These are phyloP conservation scores for Mrakiaceae sp. DNA, from an alignment of 1,284 basidiomycete genomes.

Conservation along the genomic window DNA sequence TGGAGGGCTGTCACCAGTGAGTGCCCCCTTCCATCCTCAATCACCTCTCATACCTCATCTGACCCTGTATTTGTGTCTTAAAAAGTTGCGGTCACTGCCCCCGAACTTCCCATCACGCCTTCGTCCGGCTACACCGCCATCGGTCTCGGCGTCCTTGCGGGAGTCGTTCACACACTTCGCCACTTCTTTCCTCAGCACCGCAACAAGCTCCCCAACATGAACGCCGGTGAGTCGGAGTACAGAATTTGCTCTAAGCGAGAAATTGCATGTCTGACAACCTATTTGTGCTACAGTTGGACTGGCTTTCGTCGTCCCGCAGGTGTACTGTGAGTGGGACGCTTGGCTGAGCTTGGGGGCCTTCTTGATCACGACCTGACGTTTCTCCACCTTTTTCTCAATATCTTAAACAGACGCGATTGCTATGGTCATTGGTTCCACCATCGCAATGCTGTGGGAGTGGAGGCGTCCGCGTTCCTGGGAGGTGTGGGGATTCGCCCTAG, in stretches of 20 bases:
- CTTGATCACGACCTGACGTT: background rate
- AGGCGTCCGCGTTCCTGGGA: constrained; percentile 41
- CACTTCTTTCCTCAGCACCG: constrained; percentile 11
- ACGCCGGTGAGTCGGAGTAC: constrained; percentile 33
- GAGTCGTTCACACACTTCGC: constrained; percentile 15
- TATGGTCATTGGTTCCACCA: constrained; percentile 6
- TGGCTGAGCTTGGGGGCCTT: constrained; percentile 15
- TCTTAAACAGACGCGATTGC: background rate
- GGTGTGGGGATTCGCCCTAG: constrained; percentile 51
- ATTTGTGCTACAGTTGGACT: constrained; percentile 33
- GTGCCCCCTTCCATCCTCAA: too few species aligned
- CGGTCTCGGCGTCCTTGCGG: constrained; percentile 42
- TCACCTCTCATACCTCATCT: too few species aligned
- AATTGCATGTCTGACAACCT: too few species aligned
- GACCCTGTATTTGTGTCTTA: too few species aligned
- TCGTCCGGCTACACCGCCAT: constrained; percentile 56
- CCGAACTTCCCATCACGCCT: constrained; percentile 38
- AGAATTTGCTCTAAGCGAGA: too few species aligned
- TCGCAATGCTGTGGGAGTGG: constrained; percentile 40
- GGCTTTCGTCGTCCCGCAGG: constrained; percentile 46
- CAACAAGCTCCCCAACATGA: constrained; percentile 53
- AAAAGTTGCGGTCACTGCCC: constrained; percentile 37
- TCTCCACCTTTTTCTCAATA: background rate
- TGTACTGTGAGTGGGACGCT: constrained; percentile 23
- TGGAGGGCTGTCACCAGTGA: constrained; percentile 49